These are phyloP conservation scores for Vitis cinerea DNA, from an alignment of 164 flowering plant species.

Conservation along the genomic window DNA sequence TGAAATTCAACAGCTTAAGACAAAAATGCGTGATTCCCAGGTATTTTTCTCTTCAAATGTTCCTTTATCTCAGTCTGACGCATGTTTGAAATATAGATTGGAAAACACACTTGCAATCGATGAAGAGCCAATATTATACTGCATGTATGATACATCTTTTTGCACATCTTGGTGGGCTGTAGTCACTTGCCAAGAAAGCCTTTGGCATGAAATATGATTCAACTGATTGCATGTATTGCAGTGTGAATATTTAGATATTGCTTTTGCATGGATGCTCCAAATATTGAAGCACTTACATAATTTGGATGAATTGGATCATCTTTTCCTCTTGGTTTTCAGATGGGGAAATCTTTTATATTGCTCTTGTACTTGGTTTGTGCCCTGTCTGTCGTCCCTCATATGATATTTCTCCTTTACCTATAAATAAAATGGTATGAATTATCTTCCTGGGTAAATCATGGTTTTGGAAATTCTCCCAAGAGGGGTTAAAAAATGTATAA, in stretches of 20 bases:
- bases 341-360: too few relatives aligned
- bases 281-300: background rate
- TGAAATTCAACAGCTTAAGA: slow-evolving; percentile 92
- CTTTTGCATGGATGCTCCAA: background rate
- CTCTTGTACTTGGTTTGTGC: too few relatives aligned
- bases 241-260: background rate
- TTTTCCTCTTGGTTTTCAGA: background rate
- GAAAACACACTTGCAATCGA: background rate
- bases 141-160: too few relatives aligned
- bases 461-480: too few relatives aligned
- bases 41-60: slow-evolving; percentile 32
- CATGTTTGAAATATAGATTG: background rate
- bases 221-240: background rate
- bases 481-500: background rate
- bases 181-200: background rate
- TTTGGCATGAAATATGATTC: background rate
- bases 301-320: background rate
- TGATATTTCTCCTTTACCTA: too few relatives aligned
- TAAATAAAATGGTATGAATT: too few relatives aligned
- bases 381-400: too few relatives aligned
- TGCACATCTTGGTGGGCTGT: too few relatives aligned
- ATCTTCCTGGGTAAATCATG: too few relatives aligned
- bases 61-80: slow-evolving; percentile 2
- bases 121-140: background rate
- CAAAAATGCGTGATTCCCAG: slow-evolving; percentile 98